These are phyloP conservation scores for Marchantia paleacea DNA, from an alignment of 225 moss, liverwort and hornwort genomes.

Conservation along the genomic window DNA sequence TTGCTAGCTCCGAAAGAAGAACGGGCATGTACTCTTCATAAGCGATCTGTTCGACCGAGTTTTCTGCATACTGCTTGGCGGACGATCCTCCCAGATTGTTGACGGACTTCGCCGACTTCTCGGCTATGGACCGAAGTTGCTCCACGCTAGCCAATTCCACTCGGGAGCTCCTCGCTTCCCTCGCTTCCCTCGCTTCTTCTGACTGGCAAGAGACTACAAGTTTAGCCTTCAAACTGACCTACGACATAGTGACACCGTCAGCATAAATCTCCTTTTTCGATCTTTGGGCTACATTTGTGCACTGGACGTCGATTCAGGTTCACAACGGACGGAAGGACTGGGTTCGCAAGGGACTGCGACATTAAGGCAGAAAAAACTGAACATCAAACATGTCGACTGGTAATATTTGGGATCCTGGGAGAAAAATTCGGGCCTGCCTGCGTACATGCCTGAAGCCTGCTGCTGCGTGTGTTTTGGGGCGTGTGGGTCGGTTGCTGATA, in stretches of 20 bases:
- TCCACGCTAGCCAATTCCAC: constrained; percentile 42
- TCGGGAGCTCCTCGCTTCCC: constrained; percentile 13
- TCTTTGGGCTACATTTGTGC: background rate
- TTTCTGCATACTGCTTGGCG: constrained; percentile 16
- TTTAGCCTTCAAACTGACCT: too few relatives aligned
- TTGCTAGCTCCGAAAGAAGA: constrained; percentile 31
- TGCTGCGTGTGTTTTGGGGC: background rate
- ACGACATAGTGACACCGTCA: too few relatives aligned
- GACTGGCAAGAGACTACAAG: background rate
- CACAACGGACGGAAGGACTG: too few relatives aligned
- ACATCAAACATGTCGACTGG: background rate
- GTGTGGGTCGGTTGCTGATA: constrained; percentile 35
- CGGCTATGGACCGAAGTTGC: constrained; percentile 43
- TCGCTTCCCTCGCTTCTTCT: background rate
- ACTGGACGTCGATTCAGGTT: background rate
- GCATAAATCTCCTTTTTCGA: background rate
- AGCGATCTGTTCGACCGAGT: constrained; percentile 34
- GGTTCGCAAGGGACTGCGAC: background rate
- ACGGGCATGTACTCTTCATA: constrained; percentile 43
- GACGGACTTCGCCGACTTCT: constrained; percentile 43
- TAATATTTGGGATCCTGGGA: background rate
- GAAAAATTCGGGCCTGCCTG: background rate
- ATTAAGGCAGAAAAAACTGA: background rate
- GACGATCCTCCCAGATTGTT: constrained; percentile 29
- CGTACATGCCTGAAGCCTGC: constrained; percentile 24